Evolutionary conservation across 495 filamentous ascomycete species (phyloP).

Genomic region (Penicillium steckii): DNA sequence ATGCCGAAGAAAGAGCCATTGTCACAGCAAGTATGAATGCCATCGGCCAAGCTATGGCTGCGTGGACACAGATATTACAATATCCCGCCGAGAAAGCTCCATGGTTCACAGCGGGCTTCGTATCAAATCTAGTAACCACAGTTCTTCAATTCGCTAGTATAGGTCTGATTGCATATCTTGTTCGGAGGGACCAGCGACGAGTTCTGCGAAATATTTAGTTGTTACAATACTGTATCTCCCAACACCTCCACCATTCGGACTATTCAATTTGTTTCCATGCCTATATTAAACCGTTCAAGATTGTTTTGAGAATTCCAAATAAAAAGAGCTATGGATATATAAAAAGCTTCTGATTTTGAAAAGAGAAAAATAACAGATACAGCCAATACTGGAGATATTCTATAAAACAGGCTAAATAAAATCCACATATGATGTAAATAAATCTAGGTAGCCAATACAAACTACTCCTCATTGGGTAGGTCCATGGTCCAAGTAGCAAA

Average conservation of each 20-base stretch:
- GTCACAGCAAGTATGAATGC: conserved; percentile 38
- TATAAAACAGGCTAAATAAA: no score
- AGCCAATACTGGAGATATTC: no score
- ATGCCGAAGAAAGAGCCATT: conserved; percentile 35
- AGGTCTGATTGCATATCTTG: not conserved
- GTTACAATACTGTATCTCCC: no score
- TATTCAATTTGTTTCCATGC: not conserved
- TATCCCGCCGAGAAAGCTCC: conserved; percentile 28
- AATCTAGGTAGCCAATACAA: no score
- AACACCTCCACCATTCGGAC: not conserved
- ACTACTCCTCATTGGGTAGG: no score
- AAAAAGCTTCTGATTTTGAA: no score
- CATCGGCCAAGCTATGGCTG: conserved; percentile 35
- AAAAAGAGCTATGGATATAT: no score
- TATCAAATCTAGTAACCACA: not conserved
- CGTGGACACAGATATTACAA: conserved; percentile 31
- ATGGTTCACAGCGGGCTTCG: conserved; percentile 18
- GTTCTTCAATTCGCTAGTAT: not conserved
- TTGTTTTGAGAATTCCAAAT: no score
- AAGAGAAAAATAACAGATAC: no score
- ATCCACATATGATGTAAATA: no score
- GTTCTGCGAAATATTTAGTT: not conserved
- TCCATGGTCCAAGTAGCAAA: no score
- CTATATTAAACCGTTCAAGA: no score
- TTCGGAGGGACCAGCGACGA: not conserved